Evolutionary conservation across 1,139 yeast species (phyloP), one percentile per base, ranked within the genome.

Genomic region (Yamadazyma sp.): DNA sequence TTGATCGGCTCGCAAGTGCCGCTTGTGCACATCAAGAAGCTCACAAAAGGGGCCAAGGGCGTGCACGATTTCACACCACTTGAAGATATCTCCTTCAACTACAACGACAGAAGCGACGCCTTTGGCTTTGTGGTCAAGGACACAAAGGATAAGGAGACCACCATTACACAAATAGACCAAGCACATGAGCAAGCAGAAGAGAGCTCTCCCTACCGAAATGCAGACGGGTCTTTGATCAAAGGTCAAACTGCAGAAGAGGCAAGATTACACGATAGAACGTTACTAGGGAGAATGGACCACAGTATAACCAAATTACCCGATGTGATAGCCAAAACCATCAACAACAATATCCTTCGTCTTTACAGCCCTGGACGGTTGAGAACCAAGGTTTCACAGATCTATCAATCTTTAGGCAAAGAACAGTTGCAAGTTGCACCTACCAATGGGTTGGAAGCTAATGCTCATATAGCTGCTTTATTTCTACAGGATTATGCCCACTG

Each of bases 401-500:
- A 66, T 53, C 73, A 79, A 38, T 62, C 69, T 22, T 49, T 83
- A 38, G 67, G 66, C 31, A 72, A 76, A 36, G 69, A 69, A 3
- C 79, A 76, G 41, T 56, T 83, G 3, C 84, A 81, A 45, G 59
- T 64, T 34, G 75, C 85, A 0, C 77, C 75, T 12, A 66, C 66
- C 8, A 74, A 78, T 5, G 60, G 72, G 1, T 61, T 81, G 38
- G 95, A 87, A 40, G 85, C 86, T 3, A 96, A 91, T 59, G 80
- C 94, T 1, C 87, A 85, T 48, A 79, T 92, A 29, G 92, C 88
- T 0, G 84, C 92, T 0, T 70, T 86, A n/a, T 88, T 92, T 54
- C 66, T 87, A 9, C 96, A 87, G 53, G 87, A 88, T 55, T 92
- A 87, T 56, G 86, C 91, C 2, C 78, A 89, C 27, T 64, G 81